These are phyloP conservation scores for Chrysoporthe austroafricana DNA, from an alignment of 2,329 filamentous ascomycete species.

Conservation along the genomic window DNA sequence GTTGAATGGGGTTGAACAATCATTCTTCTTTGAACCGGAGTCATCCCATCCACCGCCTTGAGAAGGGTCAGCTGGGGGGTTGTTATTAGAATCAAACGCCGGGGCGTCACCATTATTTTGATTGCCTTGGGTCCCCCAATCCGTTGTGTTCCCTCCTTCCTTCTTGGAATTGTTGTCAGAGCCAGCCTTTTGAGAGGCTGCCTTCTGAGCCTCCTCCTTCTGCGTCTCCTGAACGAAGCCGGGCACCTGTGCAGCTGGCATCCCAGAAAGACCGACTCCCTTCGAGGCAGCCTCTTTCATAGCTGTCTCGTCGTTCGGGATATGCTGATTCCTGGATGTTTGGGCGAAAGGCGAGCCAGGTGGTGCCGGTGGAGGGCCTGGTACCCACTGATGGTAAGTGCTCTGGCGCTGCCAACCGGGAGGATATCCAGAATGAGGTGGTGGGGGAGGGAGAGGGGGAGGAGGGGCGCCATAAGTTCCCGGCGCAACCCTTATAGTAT, in stretches of 20 bases:
- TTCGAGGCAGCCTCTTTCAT: constrained; percentile 9
- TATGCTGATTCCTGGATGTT: not conserved
- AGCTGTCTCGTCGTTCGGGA: not conserved
- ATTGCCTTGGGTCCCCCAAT: not conserved
- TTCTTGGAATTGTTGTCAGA: constrained; percentile 11
- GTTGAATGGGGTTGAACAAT: not conserved
- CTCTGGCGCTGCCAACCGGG: not conserved
- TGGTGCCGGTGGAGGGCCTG: not conserved
- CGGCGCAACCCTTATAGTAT: constrained; percentile 11
- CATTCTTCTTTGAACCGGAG: not conserved
- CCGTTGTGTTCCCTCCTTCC: not conserved
- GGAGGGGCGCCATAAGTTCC: not conserved
- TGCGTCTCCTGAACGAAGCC: not conserved
- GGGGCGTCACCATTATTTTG: not conserved
- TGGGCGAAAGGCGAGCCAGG: not conserved
- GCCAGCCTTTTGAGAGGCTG: not conserved
- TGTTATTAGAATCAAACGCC: not conserved
- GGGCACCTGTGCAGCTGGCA: constrained; percentile 1
- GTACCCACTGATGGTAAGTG: not conserved
- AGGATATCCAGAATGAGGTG: not conserved
- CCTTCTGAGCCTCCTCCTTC: constrained; percentile 4
- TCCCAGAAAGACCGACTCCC: constrained; percentile 17
- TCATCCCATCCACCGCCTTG: constrained; percentile 8
- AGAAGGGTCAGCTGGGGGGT: constrained; percentile 8
- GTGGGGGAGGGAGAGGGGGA: not conserved